phyloP scores from a whole-genome alignment of 75 land plant species.

The Larix kaempferi region DNA sequence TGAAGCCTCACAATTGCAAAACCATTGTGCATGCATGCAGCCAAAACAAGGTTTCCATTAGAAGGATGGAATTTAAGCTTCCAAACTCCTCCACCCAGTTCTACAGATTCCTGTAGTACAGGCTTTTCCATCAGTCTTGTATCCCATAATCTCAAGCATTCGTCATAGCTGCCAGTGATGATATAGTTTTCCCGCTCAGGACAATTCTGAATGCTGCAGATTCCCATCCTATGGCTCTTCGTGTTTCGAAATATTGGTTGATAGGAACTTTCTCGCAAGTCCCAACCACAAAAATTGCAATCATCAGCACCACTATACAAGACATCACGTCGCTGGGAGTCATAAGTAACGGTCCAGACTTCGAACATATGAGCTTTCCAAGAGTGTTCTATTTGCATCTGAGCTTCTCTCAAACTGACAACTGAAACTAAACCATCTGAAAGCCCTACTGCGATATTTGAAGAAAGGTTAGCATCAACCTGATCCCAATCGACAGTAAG shows the following conservation, averaged over 20 bases:
- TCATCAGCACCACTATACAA: conserved; percentile 95
- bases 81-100: conserved; percentile 98
- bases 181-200: conserved; percentile 49
- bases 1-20: conserved; percentile 60
- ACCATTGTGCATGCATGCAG: conserved; percentile 99
- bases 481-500: conserved; percentile 82
- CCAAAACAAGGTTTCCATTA: conserved; percentile 43
- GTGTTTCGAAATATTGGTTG: conserved; percentile 55
- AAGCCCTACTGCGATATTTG: conserved; percentile 53
- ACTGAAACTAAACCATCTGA: conserved; percentile 79
- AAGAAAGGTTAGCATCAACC: conserved; percentile 17
- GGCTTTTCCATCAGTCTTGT: conserved; percentile 59
- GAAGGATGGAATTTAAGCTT: conserved; percentile 82
- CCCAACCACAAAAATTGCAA: conserved; percentile 85
- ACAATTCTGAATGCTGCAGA: conserved; percentile 74
- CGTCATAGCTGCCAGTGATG: conserved; percentile 97
- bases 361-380: conserved; percentile 84
- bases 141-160: conserved; percentile 87
- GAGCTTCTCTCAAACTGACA: conserved; percentile 39
- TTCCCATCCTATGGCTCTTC: conserved; percentile 81
- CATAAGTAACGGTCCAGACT: conserved; percentile 78
- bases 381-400: conserved; percentile 24
- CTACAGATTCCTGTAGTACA: conserved; percentile 42
- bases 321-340: conserved; percentile 43
- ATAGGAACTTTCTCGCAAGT: conserved; percentile 53